Evolutionary conservation across 1,139 yeast species (phyloP).

Genomic region (Lizanozyma gosingica): DNA sequence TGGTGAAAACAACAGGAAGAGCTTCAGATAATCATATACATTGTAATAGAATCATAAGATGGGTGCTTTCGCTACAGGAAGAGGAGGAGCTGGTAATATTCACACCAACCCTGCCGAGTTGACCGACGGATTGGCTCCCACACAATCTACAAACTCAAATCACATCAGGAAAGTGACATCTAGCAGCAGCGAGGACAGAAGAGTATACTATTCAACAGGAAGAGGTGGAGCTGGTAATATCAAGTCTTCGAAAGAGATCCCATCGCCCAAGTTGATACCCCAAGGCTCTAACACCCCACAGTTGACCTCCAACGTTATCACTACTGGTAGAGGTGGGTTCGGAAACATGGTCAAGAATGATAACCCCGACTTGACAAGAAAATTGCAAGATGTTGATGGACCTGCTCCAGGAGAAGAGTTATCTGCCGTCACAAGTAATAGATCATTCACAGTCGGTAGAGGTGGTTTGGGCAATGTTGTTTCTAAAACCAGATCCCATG

Average conservation of each 20-base stretch:
- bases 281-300: slow-evolving; percentile 62
- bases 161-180: neutral
- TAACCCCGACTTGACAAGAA: slow-evolving; percentile 53
- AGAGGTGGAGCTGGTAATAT: slow-evolving; percentile 81
- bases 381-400: slow-evolving; percentile 61
- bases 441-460: slow-evolving; percentile 35
- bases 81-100: neutral
- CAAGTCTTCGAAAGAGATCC: slow-evolving; percentile 31
- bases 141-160: neutral
- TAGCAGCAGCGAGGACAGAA: slow-evolving; percentile 15
- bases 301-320: slow-evolving; percentile 46
- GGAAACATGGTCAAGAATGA: slow-evolving; percentile 68
- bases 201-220: slow-evolving; percentile 52
- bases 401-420: slow-evolving; percentile 19
- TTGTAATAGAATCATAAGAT: too few relatives aligned
- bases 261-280: slow-evolving; percentile 47
- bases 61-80: neutral
- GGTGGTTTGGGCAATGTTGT: slow-evolving; percentile 45
- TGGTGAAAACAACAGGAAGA: too few relatives aligned
- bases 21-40: too few relatives aligned
- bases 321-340: slow-evolving; percentile 78
- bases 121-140: neutral
- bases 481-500: slow-evolving; percentile 10
- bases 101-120: neutral
- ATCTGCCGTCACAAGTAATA: slow-evolving; percentile 28